phyloP scores from a whole-genome alignment of 345 rosid genomes.

The Kernera saxatilis region DNA sequence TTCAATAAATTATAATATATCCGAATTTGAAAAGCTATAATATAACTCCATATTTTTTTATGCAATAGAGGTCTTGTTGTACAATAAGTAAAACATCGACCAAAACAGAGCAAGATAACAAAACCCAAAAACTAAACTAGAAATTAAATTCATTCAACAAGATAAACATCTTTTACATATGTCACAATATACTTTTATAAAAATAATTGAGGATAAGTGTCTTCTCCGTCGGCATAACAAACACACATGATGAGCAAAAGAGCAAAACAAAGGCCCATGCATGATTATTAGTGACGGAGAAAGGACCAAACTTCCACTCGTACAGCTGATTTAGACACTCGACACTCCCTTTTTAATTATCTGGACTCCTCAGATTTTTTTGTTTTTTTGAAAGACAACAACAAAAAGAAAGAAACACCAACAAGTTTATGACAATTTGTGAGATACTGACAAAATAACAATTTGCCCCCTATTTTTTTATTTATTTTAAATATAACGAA shows the following conservation, averaged over 20 bases:
- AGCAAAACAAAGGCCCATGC: neutral
- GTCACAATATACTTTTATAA: neutral
- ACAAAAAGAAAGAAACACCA: neutral
- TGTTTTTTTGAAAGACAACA: neutral
- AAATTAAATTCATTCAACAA: neutral
- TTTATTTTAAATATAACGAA: neutral
- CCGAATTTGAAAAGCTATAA: too few species aligned
- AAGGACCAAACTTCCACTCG: slow-evolving; percentile 10
- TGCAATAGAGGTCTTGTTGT: too few species aligned
- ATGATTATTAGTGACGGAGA: neutral
- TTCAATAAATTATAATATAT: neutral
- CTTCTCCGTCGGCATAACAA: slow-evolving; percentile 1
- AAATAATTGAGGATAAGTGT: slow-evolving; percentile 12
- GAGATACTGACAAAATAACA: slow-evolving; percentile 7
- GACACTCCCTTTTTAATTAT: neutral
- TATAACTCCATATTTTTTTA: neutral
- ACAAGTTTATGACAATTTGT: neutral
- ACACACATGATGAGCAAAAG: slow-evolving; percentile 11
- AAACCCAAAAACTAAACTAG: neutral
- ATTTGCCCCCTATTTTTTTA: neutral
- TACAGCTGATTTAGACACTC: neutral
- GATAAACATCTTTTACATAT: neutral
- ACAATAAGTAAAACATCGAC: too few species aligned
- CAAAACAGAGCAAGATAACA: too few species aligned
- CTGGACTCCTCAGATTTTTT: neutral